Conservation (phyloP, 129 eudicot genomes). For the Chrysanthemum makinoi region DNA sequence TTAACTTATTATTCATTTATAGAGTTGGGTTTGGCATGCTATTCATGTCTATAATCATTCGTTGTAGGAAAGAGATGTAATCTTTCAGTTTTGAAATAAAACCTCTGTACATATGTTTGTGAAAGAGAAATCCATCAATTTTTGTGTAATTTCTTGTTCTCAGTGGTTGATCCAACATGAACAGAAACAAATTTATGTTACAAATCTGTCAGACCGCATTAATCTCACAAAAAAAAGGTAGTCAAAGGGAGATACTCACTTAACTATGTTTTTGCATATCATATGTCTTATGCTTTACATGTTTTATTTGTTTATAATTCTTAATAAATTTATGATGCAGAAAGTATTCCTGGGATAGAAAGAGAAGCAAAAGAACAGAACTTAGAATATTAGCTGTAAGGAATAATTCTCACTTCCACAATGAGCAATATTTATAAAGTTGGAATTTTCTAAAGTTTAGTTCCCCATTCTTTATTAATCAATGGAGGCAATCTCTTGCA, state of each 20-base stretch:
- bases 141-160: conserved; percentile 17
- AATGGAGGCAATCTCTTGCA: conserved; percentile 30
- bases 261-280: background rate
- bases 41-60: conserved; percentile 23
- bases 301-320: conserved; percentile 2
- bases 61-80: conserved; percentile 29
- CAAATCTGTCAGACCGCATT: no score
- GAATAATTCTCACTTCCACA: conserved; percentile 30
- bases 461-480: conserved; percentile 26
- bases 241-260: background rate
- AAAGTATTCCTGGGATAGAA: conserved; percentile 19
- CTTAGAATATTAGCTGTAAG: conserved; percentile 28
- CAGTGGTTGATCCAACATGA: background rate
- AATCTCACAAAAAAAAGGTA: no score
- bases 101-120: conserved; percentile 16
- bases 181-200: no score
- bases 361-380: conserved; percentile 27
- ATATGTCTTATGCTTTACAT: background rate
- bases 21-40: conserved; percentile 20
- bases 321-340: background rate
- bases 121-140: conserved; percentile 12
- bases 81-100: conserved; percentile 26
- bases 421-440: conserved; percentile 25
- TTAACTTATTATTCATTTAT: conserved; percentile 16
- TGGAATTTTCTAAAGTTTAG: conserved; percentile 33